Conservation (phyloP, 805 yeast genomes). For the Yarrowia sp. region DNA sequence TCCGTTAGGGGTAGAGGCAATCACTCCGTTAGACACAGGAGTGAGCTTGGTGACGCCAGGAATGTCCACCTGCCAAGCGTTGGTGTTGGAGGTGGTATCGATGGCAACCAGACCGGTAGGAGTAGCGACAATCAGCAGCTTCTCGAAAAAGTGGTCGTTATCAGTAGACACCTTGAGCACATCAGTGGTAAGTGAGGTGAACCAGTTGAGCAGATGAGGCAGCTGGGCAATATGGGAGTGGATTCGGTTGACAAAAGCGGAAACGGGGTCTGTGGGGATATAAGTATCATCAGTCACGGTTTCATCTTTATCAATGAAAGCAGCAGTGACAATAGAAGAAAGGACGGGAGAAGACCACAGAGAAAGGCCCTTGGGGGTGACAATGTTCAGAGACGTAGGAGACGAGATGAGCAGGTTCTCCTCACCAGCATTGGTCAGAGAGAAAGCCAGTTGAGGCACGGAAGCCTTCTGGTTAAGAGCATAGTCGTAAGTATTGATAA, state of each 20-base stretch:
- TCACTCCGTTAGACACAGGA: not conserved
- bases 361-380: not conserved
- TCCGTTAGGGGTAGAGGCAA: not conserved
- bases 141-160: conserved; percentile 38
- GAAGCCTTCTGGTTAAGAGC: not conserved
- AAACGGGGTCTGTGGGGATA: conserved; percentile 34
- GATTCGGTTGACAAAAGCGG: conserved; percentile 36
- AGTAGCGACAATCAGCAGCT: conserved; percentile 38
- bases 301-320: conserved; percentile 14
- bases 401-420: not conserved
- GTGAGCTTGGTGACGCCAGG: not conserved
- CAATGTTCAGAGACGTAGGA: not conserved
- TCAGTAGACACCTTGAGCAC: conserved; percentile 22
- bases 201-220: conserved; percentile 20
- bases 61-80: conserved; percentile 6
- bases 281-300: conserved; percentile 33
- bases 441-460: not conserved
- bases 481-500: not conserved
- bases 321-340: not conserved
- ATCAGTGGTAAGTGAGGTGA: not conserved
- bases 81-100: conserved; percentile 28
- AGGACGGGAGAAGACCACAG: conserved; percentile 18
- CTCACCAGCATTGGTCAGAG: not conserved
- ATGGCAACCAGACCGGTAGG: conserved; percentile 30
- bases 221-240: conserved; percentile 35